Evolutionary conservation across 805 yeast genomes (phyloP).

Genomic region (Pichia phayaonensis): DNA sequence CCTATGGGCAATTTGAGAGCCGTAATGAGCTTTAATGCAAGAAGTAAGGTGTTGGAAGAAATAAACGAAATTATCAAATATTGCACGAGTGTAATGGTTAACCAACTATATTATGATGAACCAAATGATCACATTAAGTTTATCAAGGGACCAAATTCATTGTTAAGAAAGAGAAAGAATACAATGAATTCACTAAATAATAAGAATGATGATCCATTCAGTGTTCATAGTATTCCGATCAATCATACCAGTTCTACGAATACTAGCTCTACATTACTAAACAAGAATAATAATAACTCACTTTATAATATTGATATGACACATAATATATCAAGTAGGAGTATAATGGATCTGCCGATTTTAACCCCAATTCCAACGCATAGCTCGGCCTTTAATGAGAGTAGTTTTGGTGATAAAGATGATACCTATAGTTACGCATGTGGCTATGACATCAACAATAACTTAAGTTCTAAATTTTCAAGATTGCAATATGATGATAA

Average conservation of each 20-base stretch:
- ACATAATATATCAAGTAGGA: slow-evolving; percentile 1
- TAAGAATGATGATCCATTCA: not conserved
- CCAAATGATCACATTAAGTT: slow-evolving; percentile 24
- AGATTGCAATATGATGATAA: not conserved
- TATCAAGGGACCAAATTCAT: slow-evolving; percentile 24
- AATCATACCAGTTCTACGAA: not conserved
- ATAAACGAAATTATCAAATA: slow-evolving; percentile 36
- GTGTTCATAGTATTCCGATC: not conserved
- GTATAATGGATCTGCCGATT: slow-evolving; percentile 9
- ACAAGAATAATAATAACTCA: not conserved
- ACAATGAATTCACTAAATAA: slow-evolving; percentile 3
- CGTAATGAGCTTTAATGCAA: slow-evolving; percentile 11
- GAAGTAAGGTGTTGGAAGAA: slow-evolving; percentile 36
- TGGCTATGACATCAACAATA: not conserved
- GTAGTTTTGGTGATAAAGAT: not conserved
- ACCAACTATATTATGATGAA: slow-evolving; percentile 23
- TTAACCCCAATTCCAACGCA: slow-evolving; percentile 7
- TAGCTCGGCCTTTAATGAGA: not conserved
- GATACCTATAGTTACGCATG: not conserved
- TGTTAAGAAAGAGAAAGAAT: slow-evolving; percentile 17
- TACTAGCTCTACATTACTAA: not conserved
- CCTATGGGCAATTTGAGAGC: slow-evolving; percentile 11
- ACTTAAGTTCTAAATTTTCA: not conserved
- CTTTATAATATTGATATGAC: slow-evolving; percentile 3
- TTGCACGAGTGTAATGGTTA: slow-evolving; percentile 31